phyloP scores from a whole-genome alignment of 345 rosid species.

The Fremontodendron californicum region DNA sequence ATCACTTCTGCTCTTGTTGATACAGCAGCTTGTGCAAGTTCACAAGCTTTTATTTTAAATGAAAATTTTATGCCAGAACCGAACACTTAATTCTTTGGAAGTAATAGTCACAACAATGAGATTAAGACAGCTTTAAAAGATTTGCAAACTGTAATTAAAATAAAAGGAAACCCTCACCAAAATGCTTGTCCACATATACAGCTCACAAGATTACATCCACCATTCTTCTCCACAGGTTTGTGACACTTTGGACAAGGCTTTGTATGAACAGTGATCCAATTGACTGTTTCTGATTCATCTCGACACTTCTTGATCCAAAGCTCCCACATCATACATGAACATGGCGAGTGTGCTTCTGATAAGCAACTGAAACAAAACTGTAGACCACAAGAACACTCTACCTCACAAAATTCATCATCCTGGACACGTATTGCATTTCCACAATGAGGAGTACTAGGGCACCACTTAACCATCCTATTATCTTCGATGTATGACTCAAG shows the following conservation, averaged over 20 bases:
- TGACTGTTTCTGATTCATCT: slow-evolving; percentile 83
- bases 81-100: not conserved
- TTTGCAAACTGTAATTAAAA: not conserved
- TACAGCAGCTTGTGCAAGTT: not conserved
- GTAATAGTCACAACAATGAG: not conserved
- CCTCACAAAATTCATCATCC: slow-evolving; percentile 76
- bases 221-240: slow-evolving; percentile 80
- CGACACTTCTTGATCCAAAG: slow-evolving; percentile 76
- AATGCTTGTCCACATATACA: slow-evolving; percentile 83
- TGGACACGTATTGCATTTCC: slow-evolving; percentile 90
- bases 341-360: slow-evolving; percentile 83
- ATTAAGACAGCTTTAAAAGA: not conserved
- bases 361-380: slow-evolving; percentile 90
- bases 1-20: not conserved
- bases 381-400: slow-evolving; percentile 82
- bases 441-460: slow-evolving; percentile 91
- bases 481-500: slow-evolving; percentile 95
- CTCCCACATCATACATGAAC: slow-evolving; percentile 97
- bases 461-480: slow-evolving; percentile 96
- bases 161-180: slow-evolving; percentile 50
- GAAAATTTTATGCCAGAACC: not conserved
- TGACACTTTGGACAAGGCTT: slow-evolving; percentile 77
- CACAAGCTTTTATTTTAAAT: not conserved
- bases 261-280: slow-evolving; percentile 80
- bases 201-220: slow-evolving; percentile 88